These are phyloP conservation scores for Thelonectria blattea DNA, from an alignment of 2,329 filamentous ascomycete species.

Conservation along the genomic window DNA sequence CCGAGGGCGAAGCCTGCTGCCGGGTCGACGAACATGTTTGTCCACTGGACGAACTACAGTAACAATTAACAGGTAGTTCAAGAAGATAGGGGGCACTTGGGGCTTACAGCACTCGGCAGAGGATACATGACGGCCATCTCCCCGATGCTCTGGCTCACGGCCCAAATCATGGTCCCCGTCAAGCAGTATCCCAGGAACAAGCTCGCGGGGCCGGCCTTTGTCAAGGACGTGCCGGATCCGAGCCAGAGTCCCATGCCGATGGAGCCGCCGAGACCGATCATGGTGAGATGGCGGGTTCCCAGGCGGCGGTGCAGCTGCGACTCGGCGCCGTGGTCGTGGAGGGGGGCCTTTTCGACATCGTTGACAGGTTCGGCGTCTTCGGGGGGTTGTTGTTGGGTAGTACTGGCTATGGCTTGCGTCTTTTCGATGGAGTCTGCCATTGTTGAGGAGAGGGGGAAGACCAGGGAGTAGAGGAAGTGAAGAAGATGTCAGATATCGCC, in stretches of 20 bases:
- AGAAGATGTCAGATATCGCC: constrained; percentile 9
- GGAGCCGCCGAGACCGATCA: constrained; percentile 55
- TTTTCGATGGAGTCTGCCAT: constrained; percentile 11
- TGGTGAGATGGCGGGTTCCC: constrained; percentile 56
- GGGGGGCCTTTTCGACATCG: constrained; percentile 6
- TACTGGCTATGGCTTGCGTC: neutral
- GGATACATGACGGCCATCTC: constrained; percentile 55
- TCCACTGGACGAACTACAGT: constrained; percentile 54
- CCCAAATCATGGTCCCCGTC: constrained; percentile 54
- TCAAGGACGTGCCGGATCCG: constrained; percentile 50
- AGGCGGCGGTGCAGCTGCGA: constrained; percentile 44
- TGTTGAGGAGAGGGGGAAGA: neutral
- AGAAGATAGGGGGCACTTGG: too few relatives aligned
- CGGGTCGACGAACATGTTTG: constrained; percentile 51
- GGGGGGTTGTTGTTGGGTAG: neutral
- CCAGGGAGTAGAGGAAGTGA: neutral
- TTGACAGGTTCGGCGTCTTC: neutral
- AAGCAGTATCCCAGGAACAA: constrained; percentile 53
- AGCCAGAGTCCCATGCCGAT: constrained; percentile 57
- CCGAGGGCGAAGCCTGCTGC: constrained; percentile 52
- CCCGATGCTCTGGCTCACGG: constrained; percentile 53
- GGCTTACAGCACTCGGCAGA: constrained; percentile 38
- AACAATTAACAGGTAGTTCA: neutral
- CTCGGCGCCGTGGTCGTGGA: constrained; percentile 14
- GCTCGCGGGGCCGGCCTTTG: constrained; percentile 49